Base-by-base conservation (phyloP, 371 early-diverging fungal genomes). In the Mortierella sp. region DNA sequence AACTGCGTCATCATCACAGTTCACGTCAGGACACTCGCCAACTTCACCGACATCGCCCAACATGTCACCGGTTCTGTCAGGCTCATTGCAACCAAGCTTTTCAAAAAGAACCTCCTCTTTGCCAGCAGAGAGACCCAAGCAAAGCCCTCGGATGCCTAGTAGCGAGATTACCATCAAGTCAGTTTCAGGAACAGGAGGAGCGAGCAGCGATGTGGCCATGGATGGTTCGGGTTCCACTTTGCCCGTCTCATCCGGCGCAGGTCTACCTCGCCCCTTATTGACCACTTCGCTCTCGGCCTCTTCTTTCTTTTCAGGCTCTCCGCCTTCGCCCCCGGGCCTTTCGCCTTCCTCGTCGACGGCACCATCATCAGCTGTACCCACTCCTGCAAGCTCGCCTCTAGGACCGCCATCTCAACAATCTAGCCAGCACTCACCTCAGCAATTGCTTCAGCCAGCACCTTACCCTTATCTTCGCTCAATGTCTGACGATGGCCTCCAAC, bases 91-190 rank as follows among this genome's bases (percentile, higher is more conserved):
- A 14, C 72, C 62, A 7, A 18, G 46, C 2, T 62, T 66, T 25
- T 60, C 72, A 0, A 50, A 53, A n/a, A 60, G 72, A 23, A 72
- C 72, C 0, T 72, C 72, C 0, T 72, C 72, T 7, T 57, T 72
- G 25, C 62, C 66, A 0, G 14, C 62, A 15, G 72, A 72, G 37
- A 57, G 63, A 14, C 66, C 72, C 4, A 56, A 57, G 30, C 52
- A 57, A 11, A 45, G 23, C 14, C 67, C 66, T 14, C 73, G 73
- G 14, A 44, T 59, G 16, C 63, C 47, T 2, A 61, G 63, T 30
- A 63, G 59, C 48, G 59, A 58, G 51, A 53, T 26, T 30, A 60
- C 43, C 46, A 19, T 37, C 26, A 45, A 26, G 4, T 15, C 44
- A 6, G 15, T 61, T 12, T 23, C 60, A 7, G 16, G 18, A n/a